Conservation (phyloP, 768 basidiomycete species). For the Bullera alba region DNA sequence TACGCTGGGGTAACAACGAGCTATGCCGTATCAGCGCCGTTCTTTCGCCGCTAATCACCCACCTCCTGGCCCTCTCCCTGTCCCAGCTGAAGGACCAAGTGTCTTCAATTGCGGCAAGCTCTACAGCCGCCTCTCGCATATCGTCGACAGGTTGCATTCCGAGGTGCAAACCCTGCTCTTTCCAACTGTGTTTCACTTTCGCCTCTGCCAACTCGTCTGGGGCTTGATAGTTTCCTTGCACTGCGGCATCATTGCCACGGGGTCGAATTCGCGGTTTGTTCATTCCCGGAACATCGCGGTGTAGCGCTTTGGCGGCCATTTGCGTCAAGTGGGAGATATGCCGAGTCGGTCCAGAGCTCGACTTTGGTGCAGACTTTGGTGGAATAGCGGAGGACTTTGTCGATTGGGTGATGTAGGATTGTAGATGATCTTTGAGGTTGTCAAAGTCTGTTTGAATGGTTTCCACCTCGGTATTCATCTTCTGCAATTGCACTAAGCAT, state of each 20-base stretch:
- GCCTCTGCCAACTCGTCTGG: constrained; percentile 41
- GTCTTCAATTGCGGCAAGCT: constrained; percentile 51
- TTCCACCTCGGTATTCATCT: constrained; percentile 77
- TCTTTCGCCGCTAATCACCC: not conserved
- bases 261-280: constrained; percentile 12
- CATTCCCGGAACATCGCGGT: constrained; percentile 59
- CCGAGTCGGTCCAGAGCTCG: not conserved
- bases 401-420: constrained; percentile 69
- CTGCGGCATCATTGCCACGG: not conserved
- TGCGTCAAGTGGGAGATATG: constrained; percentile 52
- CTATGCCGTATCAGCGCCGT: not conserved
- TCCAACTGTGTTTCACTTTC: constrained; percentile 31
- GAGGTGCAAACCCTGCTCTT: constrained; percentile 8
- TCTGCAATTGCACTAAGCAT: constrained; percentile 77
- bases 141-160: constrained; percentile 58
- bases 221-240: constrained; percentile 9
- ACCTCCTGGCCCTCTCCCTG: not conserved
- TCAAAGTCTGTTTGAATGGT: constrained; percentile 72
- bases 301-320: constrained; percentile 79
- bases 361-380: constrained; percentile 7
- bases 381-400: no score
- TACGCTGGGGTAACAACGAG: constrained; percentile 77
- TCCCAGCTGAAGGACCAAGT: constrained; percentile 76
- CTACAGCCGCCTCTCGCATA: constrained; percentile 53
- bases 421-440: constrained; percentile 91